Evolutionary conservation across 139 green algal species (phyloP).

Genomic region (Pseudopediastrum boryanum): DNA sequence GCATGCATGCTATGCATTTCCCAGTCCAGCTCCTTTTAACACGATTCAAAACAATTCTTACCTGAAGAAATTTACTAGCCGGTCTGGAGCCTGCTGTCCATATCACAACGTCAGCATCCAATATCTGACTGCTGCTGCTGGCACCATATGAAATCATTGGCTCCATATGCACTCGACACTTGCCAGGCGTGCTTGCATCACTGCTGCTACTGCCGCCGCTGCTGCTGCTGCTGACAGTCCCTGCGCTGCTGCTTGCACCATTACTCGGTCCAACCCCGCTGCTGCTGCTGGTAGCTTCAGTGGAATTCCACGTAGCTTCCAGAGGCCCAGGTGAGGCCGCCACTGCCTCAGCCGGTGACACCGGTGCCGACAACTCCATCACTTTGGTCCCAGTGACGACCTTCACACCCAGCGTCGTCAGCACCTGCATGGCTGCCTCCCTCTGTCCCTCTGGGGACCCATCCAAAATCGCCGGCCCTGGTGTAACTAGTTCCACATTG

Average conservation of each 20-base stretch:
- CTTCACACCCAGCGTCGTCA: conserved; percentile 65
- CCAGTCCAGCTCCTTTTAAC: too few relatives aligned
- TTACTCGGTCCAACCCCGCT: background rate
- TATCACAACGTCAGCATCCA: conserved; percentile 81
- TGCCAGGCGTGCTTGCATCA: background rate
- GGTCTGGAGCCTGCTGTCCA: conserved; percentile 88
- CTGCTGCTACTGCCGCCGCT: conserved; percentile 7
- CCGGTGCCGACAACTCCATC: background rate
- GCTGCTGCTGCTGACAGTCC: conserved; percentile 4
- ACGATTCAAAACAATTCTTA: conserved; percentile 23
- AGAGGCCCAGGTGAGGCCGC: background rate
- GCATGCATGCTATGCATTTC: too few relatives aligned
- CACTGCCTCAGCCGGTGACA: background rate
- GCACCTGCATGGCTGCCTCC: conserved; percentile 57
- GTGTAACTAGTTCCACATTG: conserved; percentile 75
- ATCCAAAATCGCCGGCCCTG: conserved; percentile 73
- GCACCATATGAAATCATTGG: conserved; percentile 16
- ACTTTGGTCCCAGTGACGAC: conserved; percentile 55
- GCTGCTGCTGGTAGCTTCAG: background rate
- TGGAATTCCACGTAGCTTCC: too few relatives aligned
- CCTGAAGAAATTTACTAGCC: conserved; percentile 41
- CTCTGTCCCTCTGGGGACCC: conserved; percentile 66
- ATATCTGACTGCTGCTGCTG: conserved; percentile 29
- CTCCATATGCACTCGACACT: background rate
- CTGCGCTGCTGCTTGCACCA: background rate